These are phyloP conservation scores for Colletotrichum sp. DNA, from an alignment of 2,329 filamentous ascomycete genomes.

Conservation along the genomic window DNA sequence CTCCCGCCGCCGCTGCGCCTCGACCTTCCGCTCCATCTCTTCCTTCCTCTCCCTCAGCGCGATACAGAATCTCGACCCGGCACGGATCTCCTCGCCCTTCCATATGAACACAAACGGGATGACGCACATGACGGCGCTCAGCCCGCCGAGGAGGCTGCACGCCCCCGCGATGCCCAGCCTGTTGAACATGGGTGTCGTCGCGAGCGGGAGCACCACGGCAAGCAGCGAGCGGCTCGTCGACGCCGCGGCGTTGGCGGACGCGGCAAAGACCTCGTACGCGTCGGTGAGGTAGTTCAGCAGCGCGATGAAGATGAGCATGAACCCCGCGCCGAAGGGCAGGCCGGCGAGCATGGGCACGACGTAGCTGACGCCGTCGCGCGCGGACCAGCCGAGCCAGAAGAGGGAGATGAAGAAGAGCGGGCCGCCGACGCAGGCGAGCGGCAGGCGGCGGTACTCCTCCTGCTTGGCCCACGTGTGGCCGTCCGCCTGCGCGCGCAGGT, in stretches of 20 bases:
- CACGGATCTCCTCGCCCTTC: conserved; percentile 60
- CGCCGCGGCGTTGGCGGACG: conserved; percentile 25
- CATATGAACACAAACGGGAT: conserved; percentile 60
- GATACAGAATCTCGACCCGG: conserved; percentile 66
- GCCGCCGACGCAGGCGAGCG: conserved; percentile 73
- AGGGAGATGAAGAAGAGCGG: conserved; percentile 63
- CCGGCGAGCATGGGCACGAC: conserved; percentile 65
- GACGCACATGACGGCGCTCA: conserved; percentile 54
- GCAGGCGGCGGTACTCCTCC: conserved; percentile 73
- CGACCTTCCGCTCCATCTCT: conserved; percentile 45
- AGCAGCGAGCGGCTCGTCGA: conserved; percentile 22
- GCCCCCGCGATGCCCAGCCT: conserved; percentile 53
- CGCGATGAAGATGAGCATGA: conserved; percentile 68
- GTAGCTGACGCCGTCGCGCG: conserved; percentile 52
- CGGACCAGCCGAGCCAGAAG: conserved; percentile 69
- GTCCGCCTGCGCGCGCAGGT: conserved; percentile 1
- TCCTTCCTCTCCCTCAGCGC: conserved; percentile 58
- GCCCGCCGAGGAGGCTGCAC: conserved; percentile 56
- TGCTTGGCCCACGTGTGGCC: conserved; percentile 62
- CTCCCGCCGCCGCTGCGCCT: conserved; percentile 37
- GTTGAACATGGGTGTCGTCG: conserved; percentile 54
- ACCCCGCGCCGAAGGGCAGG: conserved; percentile 66
- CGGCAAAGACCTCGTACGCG: conserved; percentile 69
- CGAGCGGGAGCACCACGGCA: conserved; percentile 57
- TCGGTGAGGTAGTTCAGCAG: conserved; percentile 70